A percentile compares a stretch with the other conserved stretches of the same genome.
phyloP scores from a whole-genome alignment of 2,329 filamentous ascomycete genomes.

The Penicillium crustosum region DNA sequence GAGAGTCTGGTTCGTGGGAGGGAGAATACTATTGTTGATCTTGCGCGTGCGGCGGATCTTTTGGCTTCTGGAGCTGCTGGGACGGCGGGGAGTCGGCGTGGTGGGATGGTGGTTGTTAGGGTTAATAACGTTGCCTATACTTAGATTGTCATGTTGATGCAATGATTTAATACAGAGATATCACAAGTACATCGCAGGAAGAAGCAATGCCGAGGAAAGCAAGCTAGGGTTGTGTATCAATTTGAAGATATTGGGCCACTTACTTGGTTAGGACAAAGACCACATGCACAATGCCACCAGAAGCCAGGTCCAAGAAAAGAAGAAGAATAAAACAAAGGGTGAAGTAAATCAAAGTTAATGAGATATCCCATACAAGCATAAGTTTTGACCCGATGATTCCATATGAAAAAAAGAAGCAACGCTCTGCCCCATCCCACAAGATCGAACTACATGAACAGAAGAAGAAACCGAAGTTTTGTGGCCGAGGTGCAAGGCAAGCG shows the following conservation, averaged over 20 bases:
- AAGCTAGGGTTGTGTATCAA: slow-evolving; percentile 1
- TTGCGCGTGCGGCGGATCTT: slow-evolving; percentile 37
- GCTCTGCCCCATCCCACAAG: slow-evolving; percentile 27
- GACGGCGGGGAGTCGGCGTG: slow-evolving; percentile 28
- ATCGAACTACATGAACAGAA: slow-evolving; percentile 32
- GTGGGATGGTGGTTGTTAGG: slow-evolving; percentile 36
- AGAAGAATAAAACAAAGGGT: slow-evolving; percentile 11
- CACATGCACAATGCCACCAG: background rate
- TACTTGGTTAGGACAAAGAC: background rate
- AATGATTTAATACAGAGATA: background rate
- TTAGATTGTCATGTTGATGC: slow-evolving; percentile 2
- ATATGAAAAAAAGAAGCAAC: slow-evolving; percentile 18
- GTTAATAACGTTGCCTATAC: slow-evolving; percentile 23
- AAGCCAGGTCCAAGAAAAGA: slow-evolving; percentile 7
- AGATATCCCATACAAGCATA: slow-evolving; percentile 30
- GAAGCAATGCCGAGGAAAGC: background rate
- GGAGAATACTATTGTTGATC: slow-evolving; percentile 35
- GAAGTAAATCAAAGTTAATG: slow-evolving; percentile 18
- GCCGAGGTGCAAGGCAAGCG: background rate
- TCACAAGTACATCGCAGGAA: background rate
- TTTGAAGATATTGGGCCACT: slow-evolving; percentile 5
- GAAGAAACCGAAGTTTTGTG: slow-evolving; percentile 9
- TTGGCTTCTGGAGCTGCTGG: slow-evolving; percentile 33
- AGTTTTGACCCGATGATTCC: slow-evolving; percentile 26
- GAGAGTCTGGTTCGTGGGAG: slow-evolving; percentile 34